A percentile compares a stretch with the other conserved stretches of the same genome.
Evolutionary conservation across 2,329 filamentous ascomycete species (phyloP).

Genomic region (Fusarium sp.): DNA sequence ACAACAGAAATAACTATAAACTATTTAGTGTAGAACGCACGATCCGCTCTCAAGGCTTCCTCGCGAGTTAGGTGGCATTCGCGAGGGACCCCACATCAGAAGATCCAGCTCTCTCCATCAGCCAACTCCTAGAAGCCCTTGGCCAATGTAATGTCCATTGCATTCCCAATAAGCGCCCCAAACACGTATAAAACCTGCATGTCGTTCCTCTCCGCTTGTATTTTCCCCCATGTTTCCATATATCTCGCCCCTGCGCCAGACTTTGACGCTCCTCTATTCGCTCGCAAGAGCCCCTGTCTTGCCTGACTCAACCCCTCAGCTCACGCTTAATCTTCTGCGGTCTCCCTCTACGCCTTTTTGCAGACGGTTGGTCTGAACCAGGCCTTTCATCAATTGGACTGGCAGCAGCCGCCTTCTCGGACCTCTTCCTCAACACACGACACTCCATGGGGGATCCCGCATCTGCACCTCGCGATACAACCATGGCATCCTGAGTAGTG

Average conservation of each 20-base stretch:
- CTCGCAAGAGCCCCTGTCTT: neutral
- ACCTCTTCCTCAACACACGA: constrained; percentile 3
- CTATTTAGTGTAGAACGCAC: constrained; percentile 26
- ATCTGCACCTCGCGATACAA: constrained; percentile 7
- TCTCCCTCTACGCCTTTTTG: constrained; percentile 11
- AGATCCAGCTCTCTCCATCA: constrained; percentile 20
- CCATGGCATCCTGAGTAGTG: neutral
- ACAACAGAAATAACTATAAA: constrained; percentile 10
- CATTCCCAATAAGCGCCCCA: constrained; percentile 35
- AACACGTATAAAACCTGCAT: constrained; percentile 27
- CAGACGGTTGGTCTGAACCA: neutral
- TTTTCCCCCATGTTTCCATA: constrained; percentile 18
- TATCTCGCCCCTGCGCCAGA: constrained; percentile 3
- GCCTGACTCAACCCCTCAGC: neutral
- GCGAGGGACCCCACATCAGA: constrained; percentile 14
- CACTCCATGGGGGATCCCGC: constrained; percentile 4
- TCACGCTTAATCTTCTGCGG: constrained; percentile 8
- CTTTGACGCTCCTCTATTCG: constrained; percentile 8
- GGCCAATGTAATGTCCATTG: constrained; percentile 19
- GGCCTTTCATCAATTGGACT: neutral
- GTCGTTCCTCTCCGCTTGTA: constrained; percentile 12
- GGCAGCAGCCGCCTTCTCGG: neutral
- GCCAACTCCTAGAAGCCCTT: constrained; percentile 30
- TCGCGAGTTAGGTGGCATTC: constrained; percentile 6
- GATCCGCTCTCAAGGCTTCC: constrained; percentile 13